Conservation (phyloP, 306 rosid species). For the Malus sylvestris region DNA sequence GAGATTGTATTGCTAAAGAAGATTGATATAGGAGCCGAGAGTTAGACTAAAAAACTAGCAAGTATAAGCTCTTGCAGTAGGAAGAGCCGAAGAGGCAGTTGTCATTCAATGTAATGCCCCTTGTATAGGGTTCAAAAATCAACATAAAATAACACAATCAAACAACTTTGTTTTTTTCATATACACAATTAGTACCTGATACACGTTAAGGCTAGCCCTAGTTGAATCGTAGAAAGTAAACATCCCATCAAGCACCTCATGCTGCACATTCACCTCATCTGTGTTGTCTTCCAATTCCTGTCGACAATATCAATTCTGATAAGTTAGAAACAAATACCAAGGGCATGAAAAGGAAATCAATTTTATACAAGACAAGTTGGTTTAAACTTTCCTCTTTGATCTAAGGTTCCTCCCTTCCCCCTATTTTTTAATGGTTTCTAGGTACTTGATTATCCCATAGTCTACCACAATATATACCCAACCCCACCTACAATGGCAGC, state of each 20-base stretch:
- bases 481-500: neutral
- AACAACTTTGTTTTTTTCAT: constrained; percentile 25
- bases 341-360: neutral
- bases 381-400: neutral
- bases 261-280: constrained; percentile 67
- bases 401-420: neutral
- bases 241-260: constrained; percentile 76
- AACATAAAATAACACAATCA: neutral
- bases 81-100: neutral
- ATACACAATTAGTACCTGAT: constrained; percentile 58
- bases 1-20: neutral
- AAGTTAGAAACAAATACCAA: neutral
- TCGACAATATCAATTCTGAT: neutral
- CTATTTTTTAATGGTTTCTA: neutral
- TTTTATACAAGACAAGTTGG: neutral
- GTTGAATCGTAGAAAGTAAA: constrained; percentile 87
- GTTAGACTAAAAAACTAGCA: neutral
- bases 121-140: neutral
- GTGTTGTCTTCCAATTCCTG: constrained; percentile 93
- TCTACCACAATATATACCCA: neutral
- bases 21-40: neutral
- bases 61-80: neutral
- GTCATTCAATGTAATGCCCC: too few species aligned
- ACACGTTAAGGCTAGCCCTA: constrained; percentile 50
- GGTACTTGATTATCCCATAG: neutral